Base-by-base conservation (phyloP, 352 stramenopile species). In the Phytophthora multivora region DNA sequence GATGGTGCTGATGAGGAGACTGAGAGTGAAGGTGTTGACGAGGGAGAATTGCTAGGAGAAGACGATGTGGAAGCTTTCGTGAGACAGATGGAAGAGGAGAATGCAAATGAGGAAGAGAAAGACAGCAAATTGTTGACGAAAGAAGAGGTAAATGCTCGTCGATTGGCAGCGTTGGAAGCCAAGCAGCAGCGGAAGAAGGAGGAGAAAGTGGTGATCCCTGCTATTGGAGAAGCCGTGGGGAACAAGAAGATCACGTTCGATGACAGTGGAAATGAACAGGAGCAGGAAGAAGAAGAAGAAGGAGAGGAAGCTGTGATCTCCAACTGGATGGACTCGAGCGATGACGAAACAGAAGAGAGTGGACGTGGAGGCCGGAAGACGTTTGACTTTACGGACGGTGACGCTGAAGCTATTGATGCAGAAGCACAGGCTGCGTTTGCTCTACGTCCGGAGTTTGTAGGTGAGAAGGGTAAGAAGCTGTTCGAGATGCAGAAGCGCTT, bases 401-500 rank as follows among this genome's bases (percentile, higher is more conserved):
- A 9, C 28, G 28, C 28, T 13, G 28, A 33, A 13, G 28, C 28
- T 33, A 8, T 33, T 4, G 67, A 76, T 42, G 62, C 57, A 0
- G 56, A 74, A 35, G 62, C 53, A 2, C 47, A 67, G 19, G 66
- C 74, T 36, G 64, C 75, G 18, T 90, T 93, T 61, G 79, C 80
- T 0, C 41, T 93, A 28, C 79, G 84, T 18, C 84, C 82, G 2
- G 84, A 93, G 60, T 93, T 93, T 45, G 52, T 89, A 5, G 84
- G 84, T 8, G 76, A 80, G 50, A 73, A 73, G 15, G 84, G 84
- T 54, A 87, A 87, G 54, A 81, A 86, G 56, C 52, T 93, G 35
- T 93, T 93, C 57, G 84, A 93, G 64, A 72, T 93, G 71, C 84
- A 93, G 51, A 93, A 91, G 54, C 79, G 80, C 2, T 93, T 91